These are phyloP conservation scores for Ganoderma multipileum DNA, from an alignment of 1,284 basidiomycete genomes.

Conservation along the genomic window DNA sequence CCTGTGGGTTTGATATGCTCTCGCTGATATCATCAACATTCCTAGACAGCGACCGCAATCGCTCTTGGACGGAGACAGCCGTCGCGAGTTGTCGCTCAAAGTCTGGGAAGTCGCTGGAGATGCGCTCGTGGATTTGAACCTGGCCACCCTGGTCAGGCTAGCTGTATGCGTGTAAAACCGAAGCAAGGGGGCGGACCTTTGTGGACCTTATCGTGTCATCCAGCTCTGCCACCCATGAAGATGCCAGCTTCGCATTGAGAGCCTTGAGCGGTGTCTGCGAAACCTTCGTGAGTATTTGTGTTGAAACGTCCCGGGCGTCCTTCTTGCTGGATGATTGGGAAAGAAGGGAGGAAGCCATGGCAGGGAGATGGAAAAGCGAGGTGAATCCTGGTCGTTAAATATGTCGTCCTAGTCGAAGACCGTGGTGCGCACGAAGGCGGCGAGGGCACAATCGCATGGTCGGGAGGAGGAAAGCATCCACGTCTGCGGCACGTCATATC, in stretches of 20 bases:
- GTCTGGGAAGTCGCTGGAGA: slow-evolving; percentile 63
- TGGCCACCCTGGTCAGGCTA: slow-evolving; percentile 43
- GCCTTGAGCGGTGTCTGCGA: slow-evolving; percentile 63
- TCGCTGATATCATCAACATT: slow-evolving; percentile 60
- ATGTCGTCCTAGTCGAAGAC: not conserved
- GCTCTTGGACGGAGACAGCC: slow-evolving; percentile 67
- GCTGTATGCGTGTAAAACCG: not conserved
- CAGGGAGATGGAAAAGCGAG: not conserved
- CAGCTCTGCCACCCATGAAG: slow-evolving; percentile 74
- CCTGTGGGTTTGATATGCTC: slow-evolving; percentile 63
- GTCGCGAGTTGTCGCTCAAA: slow-evolving; percentile 70
- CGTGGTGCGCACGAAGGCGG: not conserved
- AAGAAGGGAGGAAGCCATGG: slow-evolving; percentile 74
- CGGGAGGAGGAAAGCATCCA: slow-evolving; percentile 7
- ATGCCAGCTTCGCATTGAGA: slow-evolving; percentile 63
- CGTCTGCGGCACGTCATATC: slow-evolving; percentile 23
- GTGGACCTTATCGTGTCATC: slow-evolving; percentile 70
- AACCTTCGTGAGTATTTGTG: slow-evolving; percentile 70
- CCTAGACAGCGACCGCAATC: slow-evolving; percentile 55
- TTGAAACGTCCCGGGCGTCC: slow-evolving; percentile 66
- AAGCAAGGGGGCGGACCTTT: slow-evolving; percentile 53
- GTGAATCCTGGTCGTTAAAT: no score
- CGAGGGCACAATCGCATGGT: not conserved
- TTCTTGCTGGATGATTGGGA: slow-evolving; percentile 68
- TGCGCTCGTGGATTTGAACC: slow-evolving; percentile 68